These are phyloP conservation scores for Penicillium sp. DNA, from an alignment of 2,329 filamentous ascomycete species.

Conservation along the genomic window DNA sequence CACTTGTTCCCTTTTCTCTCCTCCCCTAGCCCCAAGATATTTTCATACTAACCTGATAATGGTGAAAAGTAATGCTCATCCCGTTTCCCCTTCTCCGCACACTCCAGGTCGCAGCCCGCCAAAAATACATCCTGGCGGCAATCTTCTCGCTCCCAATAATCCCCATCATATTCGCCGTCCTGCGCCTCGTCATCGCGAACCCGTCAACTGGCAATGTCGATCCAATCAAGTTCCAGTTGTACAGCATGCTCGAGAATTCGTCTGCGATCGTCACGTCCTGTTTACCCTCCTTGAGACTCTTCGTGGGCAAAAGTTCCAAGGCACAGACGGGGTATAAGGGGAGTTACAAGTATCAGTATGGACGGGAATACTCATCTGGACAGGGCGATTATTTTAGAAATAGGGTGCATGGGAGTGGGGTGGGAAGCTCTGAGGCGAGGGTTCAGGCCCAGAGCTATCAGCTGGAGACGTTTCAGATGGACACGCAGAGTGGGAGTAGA, in stretches of 20 bases:
- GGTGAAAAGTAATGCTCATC: conserved; percentile 7
- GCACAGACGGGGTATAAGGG: background rate
- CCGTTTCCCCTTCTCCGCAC: conserved; percentile 5
- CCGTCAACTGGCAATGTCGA: conserved; percentile 1
- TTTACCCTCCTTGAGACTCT: conserved; percentile 2
- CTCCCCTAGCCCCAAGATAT: too few relatives aligned
- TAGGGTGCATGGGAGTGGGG: background rate
- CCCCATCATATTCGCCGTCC: conserved; percentile 7
- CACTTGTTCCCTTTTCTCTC: background rate
- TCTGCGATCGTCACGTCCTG: conserved; percentile 1
- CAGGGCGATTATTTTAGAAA: background rate
- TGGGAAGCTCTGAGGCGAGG: background rate
- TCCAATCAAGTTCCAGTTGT: conserved; percentile 11
- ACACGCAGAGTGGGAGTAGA: background rate
- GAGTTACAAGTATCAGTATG: background rate
- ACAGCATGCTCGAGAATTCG: conserved; percentile 8
- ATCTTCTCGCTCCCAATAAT: background rate
- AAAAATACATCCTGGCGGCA: conserved; percentile 1
- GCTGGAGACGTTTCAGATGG: background rate
- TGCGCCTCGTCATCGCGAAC: conserved; percentile 11
- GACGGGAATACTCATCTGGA: background rate
- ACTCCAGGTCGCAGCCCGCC: background rate
- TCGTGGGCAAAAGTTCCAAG: background rate
- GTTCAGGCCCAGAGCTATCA: too few relatives aligned
- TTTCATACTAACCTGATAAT: too few relatives aligned